Conservation (phyloP, 2,329 filamentous ascomycete species). For the Amauroascus verrucosus region DNA sequence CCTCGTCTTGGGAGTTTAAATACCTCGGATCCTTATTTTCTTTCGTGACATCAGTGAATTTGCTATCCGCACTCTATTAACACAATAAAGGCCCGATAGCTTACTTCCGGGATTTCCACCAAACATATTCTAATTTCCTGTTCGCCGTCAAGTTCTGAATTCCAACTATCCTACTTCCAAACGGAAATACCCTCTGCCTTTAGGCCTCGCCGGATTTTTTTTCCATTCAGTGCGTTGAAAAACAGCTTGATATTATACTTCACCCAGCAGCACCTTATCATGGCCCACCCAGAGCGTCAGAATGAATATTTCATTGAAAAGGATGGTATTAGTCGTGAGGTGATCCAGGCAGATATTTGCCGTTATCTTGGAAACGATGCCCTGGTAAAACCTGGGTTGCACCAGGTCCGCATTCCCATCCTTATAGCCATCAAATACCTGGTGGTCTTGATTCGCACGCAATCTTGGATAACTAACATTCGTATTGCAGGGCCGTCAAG, state of each 20-base stretch:
- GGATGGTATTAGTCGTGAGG: constrained; percentile 72
- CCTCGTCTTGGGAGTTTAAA: background rate
- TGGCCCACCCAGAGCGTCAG: constrained; percentile 30
- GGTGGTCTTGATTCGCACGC: background rate
- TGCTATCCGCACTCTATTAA: background rate
- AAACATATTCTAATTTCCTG: background rate
- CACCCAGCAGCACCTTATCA: constrained; percentile 14
- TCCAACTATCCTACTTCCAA: background rate
- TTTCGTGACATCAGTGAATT: background rate
- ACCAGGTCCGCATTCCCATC: constrained; percentile 49
- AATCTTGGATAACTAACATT: constrained; percentile 23
- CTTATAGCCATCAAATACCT: background rate
- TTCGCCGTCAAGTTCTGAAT: background rate
- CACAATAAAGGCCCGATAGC: background rate
- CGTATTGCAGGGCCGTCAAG: constrained; percentile 50
- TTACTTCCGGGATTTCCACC: background rate
- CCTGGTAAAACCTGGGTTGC: constrained; percentile 62
- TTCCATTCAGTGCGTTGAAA: background rate
- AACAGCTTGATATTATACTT: constrained; percentile 2
- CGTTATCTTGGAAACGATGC: constrained; percentile 76
- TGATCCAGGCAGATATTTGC: constrained; percentile 76
- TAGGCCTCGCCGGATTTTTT: background rate
- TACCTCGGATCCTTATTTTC: background rate
- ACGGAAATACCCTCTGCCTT: background rate
- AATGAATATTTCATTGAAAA: constrained; percentile 74